phyloP scores from a whole-genome alignment of 495 filamentous ascomycete genomes.

The Darksidea phi region DNA sequence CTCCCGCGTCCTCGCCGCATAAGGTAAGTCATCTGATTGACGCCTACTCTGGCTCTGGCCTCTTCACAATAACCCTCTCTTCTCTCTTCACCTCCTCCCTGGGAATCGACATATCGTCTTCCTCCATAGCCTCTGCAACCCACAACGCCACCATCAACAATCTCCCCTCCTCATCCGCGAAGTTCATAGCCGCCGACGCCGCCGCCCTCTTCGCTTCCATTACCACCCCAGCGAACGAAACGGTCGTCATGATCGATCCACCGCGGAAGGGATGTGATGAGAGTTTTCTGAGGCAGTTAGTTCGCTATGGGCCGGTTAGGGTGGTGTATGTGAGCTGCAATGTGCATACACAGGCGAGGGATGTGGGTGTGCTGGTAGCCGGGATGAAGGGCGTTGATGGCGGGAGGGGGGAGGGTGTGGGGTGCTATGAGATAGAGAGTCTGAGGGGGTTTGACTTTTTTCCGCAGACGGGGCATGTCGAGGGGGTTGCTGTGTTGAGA shows the following conservation, averaged over 20 bases:
- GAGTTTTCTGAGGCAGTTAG: slow-evolving; percentile 74
- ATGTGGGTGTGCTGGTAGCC: slow-evolving; percentile 79
- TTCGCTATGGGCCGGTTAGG: slow-evolving; percentile 69
- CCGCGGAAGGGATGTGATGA: slow-evolving; percentile 93
- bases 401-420: slow-evolving; percentile 46
- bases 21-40: slow-evolving; percentile 83
- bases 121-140: slow-evolving; percentile 72
- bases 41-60: slow-evolving; percentile 93
- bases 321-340: slow-evolving; percentile 96
- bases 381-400: slow-evolving; percentile 50
- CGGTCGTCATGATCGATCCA: slow-evolving; percentile 87
- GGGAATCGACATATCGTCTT: slow-evolving; percentile 67
- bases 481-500: slow-evolving; percentile 79
- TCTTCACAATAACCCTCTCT: slow-evolving; percentile 94
- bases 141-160: slow-evolving; percentile 75
- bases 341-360: slow-evolving; percentile 93
- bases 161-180: slow-evolving; percentile 59
- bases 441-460: slow-evolving; percentile 96
- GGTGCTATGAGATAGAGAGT: slow-evolving; percentile 84
- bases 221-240: slow-evolving; percentile 71
- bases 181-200: slow-evolving; percentile 85
- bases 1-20: slow-evolving; percentile 36
- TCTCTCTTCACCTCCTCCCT: slow-evolving; percentile 68
- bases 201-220: slow-evolving; percentile 68
- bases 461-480: slow-evolving; percentile 95